Evolutionary conservation across 1,284 basidiomycete species (phyloP).

Genomic region (Fomitopsis schrenkii): DNA sequence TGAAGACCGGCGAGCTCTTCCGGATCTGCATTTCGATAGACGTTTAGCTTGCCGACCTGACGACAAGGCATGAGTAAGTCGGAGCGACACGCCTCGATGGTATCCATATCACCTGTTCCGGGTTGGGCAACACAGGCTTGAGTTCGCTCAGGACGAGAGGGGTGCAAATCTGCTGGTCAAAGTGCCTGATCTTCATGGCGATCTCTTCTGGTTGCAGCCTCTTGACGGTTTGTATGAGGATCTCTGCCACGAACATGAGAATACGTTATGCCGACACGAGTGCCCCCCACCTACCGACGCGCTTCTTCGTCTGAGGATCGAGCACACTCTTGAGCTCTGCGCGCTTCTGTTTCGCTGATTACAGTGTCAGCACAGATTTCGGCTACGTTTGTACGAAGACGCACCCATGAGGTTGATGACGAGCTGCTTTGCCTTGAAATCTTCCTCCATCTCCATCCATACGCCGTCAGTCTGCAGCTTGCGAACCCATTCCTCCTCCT

Average conservation of each 20-base stretch:
- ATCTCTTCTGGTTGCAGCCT: slow-evolving; percentile 82
- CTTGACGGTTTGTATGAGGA: slow-evolving; percentile 85
- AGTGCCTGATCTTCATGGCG: slow-evolving; percentile 77
- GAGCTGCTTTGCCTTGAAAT: slow-evolving; percentile 95
- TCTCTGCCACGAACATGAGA: slow-evolving; percentile 48
- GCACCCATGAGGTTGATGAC: slow-evolving; percentile 79
- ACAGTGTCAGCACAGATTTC: not conserved
- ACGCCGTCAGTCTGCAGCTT: slow-evolving; percentile 83
- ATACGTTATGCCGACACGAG: not conserved
- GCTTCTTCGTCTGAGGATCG: slow-evolving; percentile 86
- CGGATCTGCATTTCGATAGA: slow-evolving; percentile 84
- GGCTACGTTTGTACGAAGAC: slow-evolving; percentile 13
- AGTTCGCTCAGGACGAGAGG: slow-evolving; percentile 86
- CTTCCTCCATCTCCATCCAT: slow-evolving; percentile 96
- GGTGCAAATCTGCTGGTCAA: slow-evolving; percentile 82
- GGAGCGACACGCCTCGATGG: not conserved
- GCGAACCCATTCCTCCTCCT: slow-evolving; percentile 75
- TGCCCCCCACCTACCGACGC: slow-evolving; percentile 62
- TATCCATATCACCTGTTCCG: slow-evolving; percentile 68
- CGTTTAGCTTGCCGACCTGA: slow-evolving; percentile 86
- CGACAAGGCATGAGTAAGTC: slow-evolving; percentile 15
- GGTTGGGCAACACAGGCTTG: slow-evolving; percentile 81
- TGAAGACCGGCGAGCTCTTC: slow-evolving; percentile 88
- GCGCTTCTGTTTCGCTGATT: slow-evolving; percentile 68
- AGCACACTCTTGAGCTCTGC: slow-evolving; percentile 90